Evolutionary conservation across 2,329 filamentous ascomycete genomes (phyloP).

Genomic region (Xylaria arbuscula): DNA sequence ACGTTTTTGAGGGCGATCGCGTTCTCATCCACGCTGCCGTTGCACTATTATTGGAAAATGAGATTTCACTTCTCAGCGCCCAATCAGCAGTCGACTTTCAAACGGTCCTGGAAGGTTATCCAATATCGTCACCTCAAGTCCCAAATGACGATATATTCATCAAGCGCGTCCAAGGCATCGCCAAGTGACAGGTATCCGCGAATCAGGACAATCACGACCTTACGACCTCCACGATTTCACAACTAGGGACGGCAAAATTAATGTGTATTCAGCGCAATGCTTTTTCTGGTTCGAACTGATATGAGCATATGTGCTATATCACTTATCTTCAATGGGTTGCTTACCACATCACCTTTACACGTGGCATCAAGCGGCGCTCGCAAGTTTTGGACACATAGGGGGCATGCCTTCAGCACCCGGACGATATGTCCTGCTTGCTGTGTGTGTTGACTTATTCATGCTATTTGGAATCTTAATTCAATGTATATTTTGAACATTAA

Average conservation of each 20-base stretch:
- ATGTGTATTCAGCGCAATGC: constrained; percentile 15
- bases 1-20: constrained; percentile 82
- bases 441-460: constrained; percentile 1
- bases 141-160: constrained; percentile 49
- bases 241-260: not conserved
- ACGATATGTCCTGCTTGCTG: not conserved
- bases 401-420: not conserved
- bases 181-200: constrained; percentile 35
- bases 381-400: constrained; percentile 1
- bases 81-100: constrained; percentile 58
- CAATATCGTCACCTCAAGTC: constrained; percentile 38
- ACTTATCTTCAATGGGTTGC: not conserved
- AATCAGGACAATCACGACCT: constrained; percentile 26
- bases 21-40: constrained; percentile 77
- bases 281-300: constrained; percentile 1
- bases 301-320: not conserved
- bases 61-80: constrained; percentile 63
- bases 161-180: constrained; percentile 41
- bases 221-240: constrained; percentile 18
- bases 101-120: constrained; percentile 52
- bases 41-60: constrained; percentile 68
- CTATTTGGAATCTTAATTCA: constrained; percentile 11
- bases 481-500: constrained; percentile 2
- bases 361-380: not conserved
- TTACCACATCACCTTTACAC: not conserved